Conservation (phyloP, 805 yeast species). For the Myxozyma melibiosi region DNA sequence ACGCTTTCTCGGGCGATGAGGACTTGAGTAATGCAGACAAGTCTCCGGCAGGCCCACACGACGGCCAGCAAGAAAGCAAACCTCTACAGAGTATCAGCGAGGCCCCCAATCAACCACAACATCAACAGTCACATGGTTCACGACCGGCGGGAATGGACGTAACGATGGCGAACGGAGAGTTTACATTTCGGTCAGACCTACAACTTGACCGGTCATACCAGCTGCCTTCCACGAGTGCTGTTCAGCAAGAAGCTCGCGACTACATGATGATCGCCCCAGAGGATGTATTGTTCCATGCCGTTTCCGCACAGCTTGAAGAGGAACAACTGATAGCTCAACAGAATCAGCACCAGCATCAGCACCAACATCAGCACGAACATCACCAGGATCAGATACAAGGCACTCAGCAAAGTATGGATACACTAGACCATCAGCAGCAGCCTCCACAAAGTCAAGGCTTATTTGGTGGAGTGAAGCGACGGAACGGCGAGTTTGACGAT, state of each 20-base stretch:
- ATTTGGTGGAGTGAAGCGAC: conserved; percentile 1
- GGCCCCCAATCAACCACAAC: background rate
- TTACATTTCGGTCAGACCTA: conserved; percentile 25
- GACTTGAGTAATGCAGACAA: background rate
- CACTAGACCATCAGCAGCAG: conserved; percentile 4
- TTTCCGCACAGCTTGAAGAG: conserved; percentile 28
- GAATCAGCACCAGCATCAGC: background rate
- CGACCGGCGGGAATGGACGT: conserved; percentile 12
- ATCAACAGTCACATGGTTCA: background rate
- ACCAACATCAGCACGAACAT: conserved; percentile 3
- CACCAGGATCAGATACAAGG: background rate
- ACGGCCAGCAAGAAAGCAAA: background rate
- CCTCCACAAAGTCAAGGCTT: background rate
- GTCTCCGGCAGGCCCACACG: background rate
- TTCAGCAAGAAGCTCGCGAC: conserved; percentile 22
- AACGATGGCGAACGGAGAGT: conserved; percentile 10
- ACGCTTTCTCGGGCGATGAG: conserved; percentile 11
- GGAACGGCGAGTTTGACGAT: conserved; percentile 4
- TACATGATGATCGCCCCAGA: conserved; percentile 27
- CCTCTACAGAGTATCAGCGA: background rate
- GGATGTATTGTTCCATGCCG: conserved; percentile 31
- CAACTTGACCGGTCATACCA: conserved; percentile 28
- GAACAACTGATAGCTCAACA: conserved; percentile 25
- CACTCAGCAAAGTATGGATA: background rate
- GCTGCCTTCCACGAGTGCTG: conserved; percentile 16